A percentile compares a stretch with the other conserved stretches of the same genome.
Evolutionary conservation across 2,329 filamentous ascomycete genomes (phyloP).

Genomic region (Cercospora sesami): DNA sequence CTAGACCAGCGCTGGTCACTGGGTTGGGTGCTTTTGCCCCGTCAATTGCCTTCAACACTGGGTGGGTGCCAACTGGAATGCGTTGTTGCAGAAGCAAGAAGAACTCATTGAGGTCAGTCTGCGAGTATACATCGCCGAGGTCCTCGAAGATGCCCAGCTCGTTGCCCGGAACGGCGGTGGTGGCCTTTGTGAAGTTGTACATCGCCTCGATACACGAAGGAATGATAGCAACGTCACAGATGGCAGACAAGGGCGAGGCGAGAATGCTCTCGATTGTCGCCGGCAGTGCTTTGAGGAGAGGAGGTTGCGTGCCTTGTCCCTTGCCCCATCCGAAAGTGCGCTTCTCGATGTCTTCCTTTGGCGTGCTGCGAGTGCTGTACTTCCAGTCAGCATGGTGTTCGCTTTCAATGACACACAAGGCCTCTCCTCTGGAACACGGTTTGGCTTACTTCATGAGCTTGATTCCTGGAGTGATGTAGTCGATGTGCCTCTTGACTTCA

Average conservation of each 20-base stretch:
- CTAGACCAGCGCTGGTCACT: conserved; percentile 51
- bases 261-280: conserved; percentile 16
- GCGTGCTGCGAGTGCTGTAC: neutral
- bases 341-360: conserved; percentile 25
- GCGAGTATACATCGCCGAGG: conserved; percentile 45
- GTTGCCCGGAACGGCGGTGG: conserved; percentile 44
- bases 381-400: conserved; percentile 14
- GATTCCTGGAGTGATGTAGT: conserved; percentile 58
- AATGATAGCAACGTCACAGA: conserved; percentile 38
- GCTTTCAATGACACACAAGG: neutral
- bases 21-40: conserved; percentile 37
- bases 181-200: conserved; percentile 48
- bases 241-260: conserved; percentile 2
- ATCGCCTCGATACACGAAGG: conserved; percentile 45
- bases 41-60: conserved; percentile 33
- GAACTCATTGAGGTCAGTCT: conserved; percentile 50
- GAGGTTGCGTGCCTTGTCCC: conserved; percentile 19
- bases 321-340: conserved; percentile 23
- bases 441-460: conserved; percentile 41
- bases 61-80: conserved; percentile 26
- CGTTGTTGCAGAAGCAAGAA: conserved; percentile 43
- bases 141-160: conserved; percentile 51
- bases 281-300: conserved; percentile 21
- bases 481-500: conserved; percentile 51
- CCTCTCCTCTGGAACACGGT: neutral